Evolutionary conservation across 805 yeast species (phyloP).

Genomic region (Zygotorulaspora sp.): DNA sequence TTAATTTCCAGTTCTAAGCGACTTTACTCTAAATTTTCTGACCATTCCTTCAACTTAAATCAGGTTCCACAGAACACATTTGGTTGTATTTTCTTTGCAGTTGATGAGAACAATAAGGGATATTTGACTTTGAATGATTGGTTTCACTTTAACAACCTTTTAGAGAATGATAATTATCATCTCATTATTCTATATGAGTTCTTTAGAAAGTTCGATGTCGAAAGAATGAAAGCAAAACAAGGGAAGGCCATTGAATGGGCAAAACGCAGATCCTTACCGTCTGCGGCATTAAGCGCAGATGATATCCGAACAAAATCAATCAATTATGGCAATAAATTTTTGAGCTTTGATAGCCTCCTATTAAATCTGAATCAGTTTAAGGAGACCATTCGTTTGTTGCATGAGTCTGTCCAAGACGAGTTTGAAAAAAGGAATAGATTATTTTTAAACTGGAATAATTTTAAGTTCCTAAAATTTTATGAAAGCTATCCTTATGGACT

Average conservation of each 20-base stretch:
- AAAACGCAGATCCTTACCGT: conserved; percentile 13
- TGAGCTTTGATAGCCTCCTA: conserved; percentile 38
- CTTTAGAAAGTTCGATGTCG: conserved; percentile 44
- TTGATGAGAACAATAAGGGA: conserved; percentile 71
- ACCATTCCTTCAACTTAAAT: conserved; percentile 43
- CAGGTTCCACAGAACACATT: conserved; percentile 54
- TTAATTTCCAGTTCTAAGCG: conserved; percentile 35
- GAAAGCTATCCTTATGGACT: conserved; percentile 21
- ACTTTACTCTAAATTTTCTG: conserved; percentile 32
- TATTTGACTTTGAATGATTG: conserved; percentile 66
- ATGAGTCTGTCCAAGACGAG: conserved; percentile 31
- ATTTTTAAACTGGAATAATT: conserved; percentile 36
- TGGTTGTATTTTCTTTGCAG: conserved; percentile 71
- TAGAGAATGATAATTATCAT: conserved; percentile 47
- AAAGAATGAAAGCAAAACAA: conserved; percentile 15
- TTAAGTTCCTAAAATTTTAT: conserved; percentile 29
- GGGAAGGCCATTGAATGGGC: conserved; percentile 3
- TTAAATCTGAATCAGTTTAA: conserved; percentile 33
- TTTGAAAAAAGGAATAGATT: conserved; percentile 25
- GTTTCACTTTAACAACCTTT: conserved; percentile 57
- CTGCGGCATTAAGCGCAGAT: conserved; percentile 16
- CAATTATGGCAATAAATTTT: conserved; percentile 37
- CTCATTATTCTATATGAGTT: conserved; percentile 51
- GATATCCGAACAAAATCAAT: conserved; percentile 31
- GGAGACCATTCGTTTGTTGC: conserved; percentile 33